Percentiles rank a stretch among this genome's conserved stretches.
These are phyloP conservation scores for Sherardia arvensis DNA, from an alignment of 257 asterid species.

Conservation along the genomic window DNA sequence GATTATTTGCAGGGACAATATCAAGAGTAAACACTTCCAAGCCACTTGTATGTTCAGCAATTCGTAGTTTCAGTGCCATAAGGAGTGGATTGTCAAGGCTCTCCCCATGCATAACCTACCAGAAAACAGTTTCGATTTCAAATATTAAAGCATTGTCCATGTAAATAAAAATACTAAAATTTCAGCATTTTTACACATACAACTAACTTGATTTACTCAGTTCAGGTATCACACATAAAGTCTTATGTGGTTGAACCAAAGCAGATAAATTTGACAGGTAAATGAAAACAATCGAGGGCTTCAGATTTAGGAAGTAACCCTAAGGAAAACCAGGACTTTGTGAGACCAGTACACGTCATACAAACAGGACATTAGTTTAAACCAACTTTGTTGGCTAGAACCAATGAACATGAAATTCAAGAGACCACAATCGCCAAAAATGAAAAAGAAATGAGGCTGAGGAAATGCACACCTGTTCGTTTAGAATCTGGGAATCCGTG, in stretches of 20 bases:
- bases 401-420: neutral
- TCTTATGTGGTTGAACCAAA: neutral
- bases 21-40: slow-evolving; percentile 58
- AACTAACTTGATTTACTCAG: neutral
- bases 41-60: slow-evolving; percentile 47
- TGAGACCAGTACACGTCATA: neutral
- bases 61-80: slow-evolving; percentile 54
- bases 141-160: neutral
- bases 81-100: slow-evolving; percentile 63
- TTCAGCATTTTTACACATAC: too few relatives aligned
- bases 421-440: neutral
- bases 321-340: neutral
- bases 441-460: slow-evolving; percentile 2
- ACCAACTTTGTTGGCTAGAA: slow-evolving; percentile 1
- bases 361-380: neutral
- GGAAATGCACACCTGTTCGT: slow-evolving; percentile 55
- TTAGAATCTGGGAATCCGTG: slow-evolving; percentile 57
- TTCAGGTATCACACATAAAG: neutral
- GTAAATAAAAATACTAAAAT: neutral
- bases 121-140: neutral
- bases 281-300: neutral
- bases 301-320: neutral
- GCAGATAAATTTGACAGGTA: neutral
- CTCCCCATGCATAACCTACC: slow-evolving; percentile 48
- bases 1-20: slow-evolving; percentile 26